Evolutionary conservation across 192 early-diverging fungal species (phyloP), one percentile per base, ranked within the genome.

Genomic region (Linnemannia hyalina): DNA sequence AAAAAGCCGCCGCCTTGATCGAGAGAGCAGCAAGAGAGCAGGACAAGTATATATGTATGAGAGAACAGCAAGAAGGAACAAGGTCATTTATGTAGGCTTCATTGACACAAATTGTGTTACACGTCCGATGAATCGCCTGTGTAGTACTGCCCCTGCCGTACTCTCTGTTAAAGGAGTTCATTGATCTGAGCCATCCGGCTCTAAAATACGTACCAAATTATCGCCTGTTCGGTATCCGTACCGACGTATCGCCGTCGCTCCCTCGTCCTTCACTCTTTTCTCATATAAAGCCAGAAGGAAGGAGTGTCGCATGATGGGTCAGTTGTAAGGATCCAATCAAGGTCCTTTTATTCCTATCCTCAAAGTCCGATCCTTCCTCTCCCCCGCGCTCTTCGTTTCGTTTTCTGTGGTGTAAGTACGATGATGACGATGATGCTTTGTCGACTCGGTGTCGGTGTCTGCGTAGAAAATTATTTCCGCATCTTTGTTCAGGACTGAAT

Each of bases 301-400:
- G 55, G 22, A 13, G 60, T 65, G 60, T 65, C 60, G 60, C 60
- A 65, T 65, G 60, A 65, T 65, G 60, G 60, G 60, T 65, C 60
- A 32, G 35, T 9, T 3, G 29, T 10, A 65, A 32, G 26, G 60
- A 65, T 65, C 60, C 60, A 65, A 65, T 65, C 60, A 65, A 65
- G 60, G 60, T 29, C 26, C 60, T 57, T 70, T 38, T 70, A 22
- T 29, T 41, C 23, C 11, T 23, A 29, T 22, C 26, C 44, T 46
- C 71, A 73, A 73, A 73, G 71, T 73, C 71, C 71, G 71, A 41
- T 49, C 71, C 70, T 1, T 23, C 10, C 60, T 65, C 29, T 32
- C 60, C 60, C 60, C 60, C 60, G 60, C 60, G 60, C 26, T 65
- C 16, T 46, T 46, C 44, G 0, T 22, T 52, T 32, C 55, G 32